Evolutionary conservation across 208 protist species (phyloP).

Genomic region (Phytomonas francai): DNA sequence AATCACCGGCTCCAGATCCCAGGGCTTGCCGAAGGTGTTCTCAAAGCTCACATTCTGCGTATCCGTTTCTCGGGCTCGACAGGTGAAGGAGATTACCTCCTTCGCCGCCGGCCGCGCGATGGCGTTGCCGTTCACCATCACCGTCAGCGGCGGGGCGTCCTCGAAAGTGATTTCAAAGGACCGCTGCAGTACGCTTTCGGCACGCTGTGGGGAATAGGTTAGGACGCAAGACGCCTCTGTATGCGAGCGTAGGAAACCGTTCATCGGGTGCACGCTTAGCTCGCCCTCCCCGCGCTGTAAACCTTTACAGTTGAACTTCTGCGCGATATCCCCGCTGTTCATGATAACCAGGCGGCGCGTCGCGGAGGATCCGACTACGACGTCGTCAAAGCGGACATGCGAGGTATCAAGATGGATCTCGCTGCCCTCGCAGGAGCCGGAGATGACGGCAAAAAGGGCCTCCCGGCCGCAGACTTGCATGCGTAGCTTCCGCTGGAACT

Average conservation of each 20-base stretch:
- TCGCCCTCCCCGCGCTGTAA: constrained; percentile 19
- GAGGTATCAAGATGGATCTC: constrained; percentile 92
- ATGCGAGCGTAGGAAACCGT: constrained; percentile 83
- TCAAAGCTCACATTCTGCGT: constrained; percentile 65
- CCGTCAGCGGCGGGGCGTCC: constrained; percentile 43
- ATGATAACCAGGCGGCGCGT: constrained; percentile 84
- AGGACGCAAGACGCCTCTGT: constrained; percentile 87
- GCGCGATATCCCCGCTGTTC: constrained; percentile 94
- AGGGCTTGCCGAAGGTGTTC: constrained; percentile 70
- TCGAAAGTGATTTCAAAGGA: constrained; percentile 75
- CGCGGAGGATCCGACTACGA: constrained; percentile 73
- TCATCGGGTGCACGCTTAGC: constrained; percentile 69
- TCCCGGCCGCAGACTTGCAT: constrained; percentile 86
- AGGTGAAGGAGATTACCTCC: constrained; percentile 67
- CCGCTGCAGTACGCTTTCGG: constrained; percentile 25
- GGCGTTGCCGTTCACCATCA: constrained; percentile 84
- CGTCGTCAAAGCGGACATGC: constrained; percentile 87
- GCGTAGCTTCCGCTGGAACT: constrained; percentile 83
- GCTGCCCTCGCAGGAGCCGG: constrained; percentile 88
- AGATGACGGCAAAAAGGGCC: constrained; percentile 79
- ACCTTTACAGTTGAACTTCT: constrained; percentile 84
- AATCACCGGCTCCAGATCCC: constrained; percentile 81
- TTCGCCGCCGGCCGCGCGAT: constrained; percentile 61
- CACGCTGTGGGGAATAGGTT: constrained; percentile 71
- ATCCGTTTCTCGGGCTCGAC: constrained; percentile 65